A percentile compares a stretch with the other conserved stretches of the same genome.
Conservation (phyloP, 164 flowering plant genomes). For the Sedum album region DNA sequence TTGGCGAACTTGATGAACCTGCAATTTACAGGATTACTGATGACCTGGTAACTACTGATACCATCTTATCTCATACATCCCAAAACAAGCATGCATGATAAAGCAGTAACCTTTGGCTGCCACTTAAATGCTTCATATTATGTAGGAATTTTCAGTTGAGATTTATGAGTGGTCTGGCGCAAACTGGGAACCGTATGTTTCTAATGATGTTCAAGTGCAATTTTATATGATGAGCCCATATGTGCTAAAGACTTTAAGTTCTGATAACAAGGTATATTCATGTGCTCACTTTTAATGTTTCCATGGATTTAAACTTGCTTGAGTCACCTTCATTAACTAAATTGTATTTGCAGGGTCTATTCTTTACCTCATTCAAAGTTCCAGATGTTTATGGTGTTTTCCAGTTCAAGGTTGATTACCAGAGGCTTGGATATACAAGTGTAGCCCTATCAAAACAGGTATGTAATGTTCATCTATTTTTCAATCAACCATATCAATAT, state of each 20-base stretch:
- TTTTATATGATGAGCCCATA: constrained; percentile 99
- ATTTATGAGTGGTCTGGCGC: constrained; percentile 91
- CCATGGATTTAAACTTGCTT: too few species aligned
- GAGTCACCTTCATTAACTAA: neutral
- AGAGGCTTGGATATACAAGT: constrained; percentile 48
- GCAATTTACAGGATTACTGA: constrained; percentile 86
- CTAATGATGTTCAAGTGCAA: constrained; percentile 92
- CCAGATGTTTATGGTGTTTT: constrained; percentile 99
- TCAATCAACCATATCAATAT: too few species aligned
- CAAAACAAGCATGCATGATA: neutral
- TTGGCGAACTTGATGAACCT: constrained; percentile 77
- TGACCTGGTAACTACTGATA: constrained; percentile 52
- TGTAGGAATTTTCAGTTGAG: constrained; percentile 84
- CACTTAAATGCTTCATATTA: constrained; percentile 9
- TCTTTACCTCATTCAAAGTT: constrained; percentile 71
- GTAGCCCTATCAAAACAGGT: constrained; percentile 86
- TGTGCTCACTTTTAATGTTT: neutral
- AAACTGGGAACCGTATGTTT: constrained; percentile 87
- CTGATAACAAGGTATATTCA: constrained; percentile 54
- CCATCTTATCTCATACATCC: neutral
- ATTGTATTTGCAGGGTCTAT: constrained; percentile 54
- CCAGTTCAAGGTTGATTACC: constrained; percentile 96
- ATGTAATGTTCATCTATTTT: neutral
- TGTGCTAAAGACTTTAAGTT: constrained; percentile 73
- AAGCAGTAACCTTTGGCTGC: neutral